These are phyloP conservation scores for Sugiyamaella sp. DNA, from an alignment of 1,139 yeast genomes.

Conservation along the genomic window DNA sequence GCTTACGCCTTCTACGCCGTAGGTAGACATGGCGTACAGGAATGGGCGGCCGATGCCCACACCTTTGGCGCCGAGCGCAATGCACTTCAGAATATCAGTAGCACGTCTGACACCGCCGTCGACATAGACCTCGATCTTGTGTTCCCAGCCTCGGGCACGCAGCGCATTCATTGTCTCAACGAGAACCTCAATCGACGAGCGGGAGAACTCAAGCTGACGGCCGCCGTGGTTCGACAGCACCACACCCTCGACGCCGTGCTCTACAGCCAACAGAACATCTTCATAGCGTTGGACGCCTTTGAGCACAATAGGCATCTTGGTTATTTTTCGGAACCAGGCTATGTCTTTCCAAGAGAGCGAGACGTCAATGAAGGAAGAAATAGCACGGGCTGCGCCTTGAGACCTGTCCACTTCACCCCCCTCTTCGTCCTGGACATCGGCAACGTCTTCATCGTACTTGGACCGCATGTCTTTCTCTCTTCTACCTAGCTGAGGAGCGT, in stretches of 20 bases:
- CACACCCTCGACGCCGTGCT: slow-evolving; percentile 64
- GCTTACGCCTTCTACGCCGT: slow-evolving; percentile 78
- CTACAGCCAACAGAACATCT: slow-evolving; percentile 66
- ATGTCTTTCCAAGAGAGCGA: slow-evolving; percentile 68
- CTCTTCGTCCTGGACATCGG: slow-evolving; percentile 47
- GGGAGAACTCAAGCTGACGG: slow-evolving; percentile 71
- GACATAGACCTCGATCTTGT: slow-evolving; percentile 62
- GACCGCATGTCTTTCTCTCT: slow-evolving; percentile 69
- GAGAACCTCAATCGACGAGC: slow-evolving; percentile 67
- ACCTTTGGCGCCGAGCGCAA: slow-evolving; percentile 75
- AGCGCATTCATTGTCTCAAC: slow-evolving; percentile 65
- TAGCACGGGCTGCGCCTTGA: slow-evolving; percentile 88
- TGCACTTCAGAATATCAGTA: slow-evolving; percentile 69
- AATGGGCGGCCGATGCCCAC: slow-evolving; percentile 81
- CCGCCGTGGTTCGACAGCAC: slow-evolving; percentile 82
- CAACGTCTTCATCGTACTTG: slow-evolving; percentile 67
- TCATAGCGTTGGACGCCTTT: slow-evolving; percentile 74
- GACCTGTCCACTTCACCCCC: slow-evolving; percentile 58
- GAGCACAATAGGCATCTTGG: slow-evolving; percentile 64
- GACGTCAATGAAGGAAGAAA: slow-evolving; percentile 85
- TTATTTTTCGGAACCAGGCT: slow-evolving; percentile 57
- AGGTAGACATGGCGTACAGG: slow-evolving; percentile 72
- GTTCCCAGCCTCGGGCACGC: slow-evolving; percentile 50
- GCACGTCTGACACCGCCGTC: slow-evolving; percentile 82
- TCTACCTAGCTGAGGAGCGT: slow-evolving; percentile 94